Evolutionary conservation across 352 stramenopile genomes (phyloP).

Genomic region (Phytophthora cactorum): DNA sequence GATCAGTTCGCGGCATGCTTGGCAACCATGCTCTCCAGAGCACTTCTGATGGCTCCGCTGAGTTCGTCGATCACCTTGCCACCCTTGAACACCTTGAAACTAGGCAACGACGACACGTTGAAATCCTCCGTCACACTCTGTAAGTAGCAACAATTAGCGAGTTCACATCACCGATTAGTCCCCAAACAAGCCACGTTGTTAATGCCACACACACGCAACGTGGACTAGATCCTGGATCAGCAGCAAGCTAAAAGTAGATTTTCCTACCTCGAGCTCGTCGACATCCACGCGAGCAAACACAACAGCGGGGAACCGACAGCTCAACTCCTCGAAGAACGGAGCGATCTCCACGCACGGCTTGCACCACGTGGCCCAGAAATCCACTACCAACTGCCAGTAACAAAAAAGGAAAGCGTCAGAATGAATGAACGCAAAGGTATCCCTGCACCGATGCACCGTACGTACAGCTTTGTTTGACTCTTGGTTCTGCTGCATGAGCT

Average conservation of each 20-base stretch:
- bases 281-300: slow-evolving; percentile 86
- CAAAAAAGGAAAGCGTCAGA: slow-evolving; percentile 12
- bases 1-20: slow-evolving; percentile 42
- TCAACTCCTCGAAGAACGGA: slow-evolving; percentile 80
- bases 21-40: slow-evolving; percentile 60
- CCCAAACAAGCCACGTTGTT: not conserved
- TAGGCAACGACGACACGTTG: slow-evolving; percentile 90
- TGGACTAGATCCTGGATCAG: not conserved
- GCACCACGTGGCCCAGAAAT: slow-evolving; percentile 89
- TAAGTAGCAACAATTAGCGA: slow-evolving; percentile 2
- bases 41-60: slow-evolving; percentile 71
- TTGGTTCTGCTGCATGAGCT: slow-evolving; percentile 55
- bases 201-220: not conserved
- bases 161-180: not conserved
- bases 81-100: slow-evolving; percentile 93
- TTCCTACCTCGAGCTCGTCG: slow-evolving; percentile 65
- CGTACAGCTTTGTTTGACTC: slow-evolving; percentile 52
- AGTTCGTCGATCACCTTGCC: slow-evolving; percentile 91
- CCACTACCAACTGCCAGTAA: slow-evolving; percentile 69
- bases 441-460: slow-evolving; percentile 1
- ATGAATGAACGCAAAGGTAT: not conserved
- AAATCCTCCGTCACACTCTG: slow-evolving; percentile 68
- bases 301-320: slow-evolving; percentile 46
- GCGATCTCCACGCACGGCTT: slow-evolving; percentile 82
- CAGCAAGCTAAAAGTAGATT: not conserved